Base-by-base conservation (phyloP, 768 basidiomycete species). In the Pisolithus orientalis region DNA sequence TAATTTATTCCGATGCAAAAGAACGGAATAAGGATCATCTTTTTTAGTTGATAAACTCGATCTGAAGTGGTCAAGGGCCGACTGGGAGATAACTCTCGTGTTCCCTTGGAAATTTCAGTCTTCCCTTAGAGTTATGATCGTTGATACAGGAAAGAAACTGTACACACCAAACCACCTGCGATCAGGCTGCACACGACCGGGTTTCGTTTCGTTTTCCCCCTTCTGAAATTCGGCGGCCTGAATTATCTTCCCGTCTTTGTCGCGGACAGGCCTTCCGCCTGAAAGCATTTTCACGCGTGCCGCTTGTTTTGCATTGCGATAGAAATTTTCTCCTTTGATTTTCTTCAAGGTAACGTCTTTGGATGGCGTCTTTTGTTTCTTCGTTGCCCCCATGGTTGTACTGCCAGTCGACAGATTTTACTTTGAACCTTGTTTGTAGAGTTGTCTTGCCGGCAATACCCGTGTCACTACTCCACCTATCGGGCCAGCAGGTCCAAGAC, bases 61-160 rank as follows among this genome's bases (percentile, higher is more conserved):
- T 48, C 95, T 77, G 74, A 99, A 99, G 69, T 97, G 96, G 63
- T 96, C 94, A 61, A 99, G 74, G 13, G 95, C 94, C 25, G 84
- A 88, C 66, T 99, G 95, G 21, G 92, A 94, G 64, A 99, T 97
- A 34, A 97, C 95, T 65, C 96, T 77, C n/a, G 96, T 98, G 70
- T 98, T 98, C 40, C 95, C 94, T 94, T 94, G 28, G 44, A 38
- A 27, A 51, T 43, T 52, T 57, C 17, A 24, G 42, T 25, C 47
- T n/a, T 39, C 34, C 16, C 60, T 47, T 60, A 46, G 43, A 32
- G 53, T 32, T 39, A 21, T 28, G 50, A 48, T 29, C 50, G 53
- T 28, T 21, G 2, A 34, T 21, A 24, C 14, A 25, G 38, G 32
- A 32, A 10, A 2, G 4, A 21, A 24, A 17, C 28, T 21, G 51